phyloP scores from a whole-genome alignment of 176 grass and related monocot genomes.

The Oryza nivara region DNA sequence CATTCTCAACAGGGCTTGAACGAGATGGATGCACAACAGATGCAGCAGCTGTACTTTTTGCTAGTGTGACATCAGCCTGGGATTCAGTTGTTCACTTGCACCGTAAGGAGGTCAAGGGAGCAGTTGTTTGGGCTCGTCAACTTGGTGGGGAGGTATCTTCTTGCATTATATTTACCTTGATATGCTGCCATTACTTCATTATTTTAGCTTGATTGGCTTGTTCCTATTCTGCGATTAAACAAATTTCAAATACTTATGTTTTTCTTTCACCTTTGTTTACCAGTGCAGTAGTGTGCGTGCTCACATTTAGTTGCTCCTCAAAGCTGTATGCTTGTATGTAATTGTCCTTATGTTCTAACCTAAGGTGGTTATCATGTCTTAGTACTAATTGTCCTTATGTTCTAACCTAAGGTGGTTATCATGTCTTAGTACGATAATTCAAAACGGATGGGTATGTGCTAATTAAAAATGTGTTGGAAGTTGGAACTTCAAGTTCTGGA shows the following conservation, averaged over 20 bases:
- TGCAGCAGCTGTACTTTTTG: constrained; percentile 73
- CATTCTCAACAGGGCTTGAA: constrained; percentile 67
- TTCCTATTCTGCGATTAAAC: constrained; percentile 27
- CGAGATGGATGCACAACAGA: constrained; percentile 87
- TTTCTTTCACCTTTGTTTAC: background rate
- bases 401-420: background rate
- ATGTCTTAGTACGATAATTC: constrained; percentile 7
- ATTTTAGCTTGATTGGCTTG: constrained; percentile 9
- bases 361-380: background rate
- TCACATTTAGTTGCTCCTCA: constrained; percentile 14
- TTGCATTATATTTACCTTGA: constrained; percentile 23
- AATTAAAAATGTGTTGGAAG: constrained; percentile 3
- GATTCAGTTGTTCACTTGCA: constrained; percentile 72
- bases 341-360: background rate
- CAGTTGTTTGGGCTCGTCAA: constrained; percentile 87
- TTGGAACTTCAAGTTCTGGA: constrained; percentile 2
- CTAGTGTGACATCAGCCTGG: constrained; percentile 74
- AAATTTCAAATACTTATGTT: background rate
- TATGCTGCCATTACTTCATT: constrained; percentile 11
- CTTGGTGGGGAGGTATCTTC: constrained; percentile 85
- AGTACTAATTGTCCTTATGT: background rate
- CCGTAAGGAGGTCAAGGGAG: constrained; percentile 75
- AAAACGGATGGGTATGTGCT: background rate
- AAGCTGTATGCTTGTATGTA: background rate
- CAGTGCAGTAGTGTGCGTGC: background rate